Conservation (phyloP, 805 yeast species). For the Torulaspora delbrueckii region DNA sequence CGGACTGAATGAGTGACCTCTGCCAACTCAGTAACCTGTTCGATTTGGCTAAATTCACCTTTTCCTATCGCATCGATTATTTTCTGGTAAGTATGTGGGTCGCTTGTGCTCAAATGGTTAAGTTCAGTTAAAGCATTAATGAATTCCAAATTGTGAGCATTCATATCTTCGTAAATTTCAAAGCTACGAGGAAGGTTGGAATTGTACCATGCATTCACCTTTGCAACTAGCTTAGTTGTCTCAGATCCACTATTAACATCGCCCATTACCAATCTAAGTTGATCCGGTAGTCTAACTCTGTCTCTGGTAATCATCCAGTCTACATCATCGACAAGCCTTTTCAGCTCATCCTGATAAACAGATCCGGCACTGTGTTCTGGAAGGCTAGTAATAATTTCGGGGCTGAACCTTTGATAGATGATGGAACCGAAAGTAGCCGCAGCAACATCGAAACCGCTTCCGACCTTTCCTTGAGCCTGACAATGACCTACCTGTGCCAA, state of each 20-base stretch:
- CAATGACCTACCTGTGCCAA: slow-evolving; percentile 88
- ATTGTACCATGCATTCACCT: slow-evolving; percentile 67
- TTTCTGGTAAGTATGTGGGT: slow-evolving; percentile 37
- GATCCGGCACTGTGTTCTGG: slow-evolving; percentile 26
- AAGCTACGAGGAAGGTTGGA: slow-evolving; percentile 47
- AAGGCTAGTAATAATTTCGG: slow-evolving; percentile 43
- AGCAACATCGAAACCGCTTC: slow-evolving; percentile 96
- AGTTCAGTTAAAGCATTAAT: slow-evolving; percentile 46
- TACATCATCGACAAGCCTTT: slow-evolving; percentile 37
- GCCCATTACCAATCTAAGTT: slow-evolving; percentile 77
- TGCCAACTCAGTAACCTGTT: slow-evolving; percentile 27
- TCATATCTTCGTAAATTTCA: slow-evolving; percentile 49
- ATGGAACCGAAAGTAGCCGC: slow-evolving; percentile 92
- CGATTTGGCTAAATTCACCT: slow-evolving; percentile 8
- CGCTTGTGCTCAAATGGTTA: slow-evolving; percentile 28
- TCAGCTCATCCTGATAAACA: slow-evolving; percentile 33
- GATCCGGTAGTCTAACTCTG: slow-evolving; percentile 60
- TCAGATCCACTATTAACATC: slow-evolving; percentile 91
- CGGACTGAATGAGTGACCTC: slow-evolving; percentile 40
- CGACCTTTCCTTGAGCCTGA: slow-evolving; percentile 89
- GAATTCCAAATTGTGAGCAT: slow-evolving; percentile 54
- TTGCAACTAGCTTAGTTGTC: slow-evolving; percentile 83
- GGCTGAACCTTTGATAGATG: slow-evolving; percentile 69
- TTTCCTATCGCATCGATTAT: slow-evolving; percentile 21
- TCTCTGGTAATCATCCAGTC: slow-evolving; percentile 60